Conservation (phyloP, 208 protist species). For the Angomonas deanei region DNA sequence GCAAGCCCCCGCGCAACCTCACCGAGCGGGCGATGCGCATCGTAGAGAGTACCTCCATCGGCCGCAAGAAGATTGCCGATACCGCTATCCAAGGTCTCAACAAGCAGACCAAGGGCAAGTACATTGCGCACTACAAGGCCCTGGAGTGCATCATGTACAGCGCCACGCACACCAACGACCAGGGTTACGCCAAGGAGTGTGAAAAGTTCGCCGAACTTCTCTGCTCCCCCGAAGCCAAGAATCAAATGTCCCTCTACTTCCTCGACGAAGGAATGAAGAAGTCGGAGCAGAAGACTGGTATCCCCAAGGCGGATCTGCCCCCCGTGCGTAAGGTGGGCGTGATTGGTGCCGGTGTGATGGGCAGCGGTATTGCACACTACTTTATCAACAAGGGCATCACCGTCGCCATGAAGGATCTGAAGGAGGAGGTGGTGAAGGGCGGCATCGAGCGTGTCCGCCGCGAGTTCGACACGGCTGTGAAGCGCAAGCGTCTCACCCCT, state of each 20-base stretch:
- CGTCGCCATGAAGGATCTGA: conserved; percentile 71
- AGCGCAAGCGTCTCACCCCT: conserved; percentile 52
- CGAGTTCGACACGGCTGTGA: conserved; percentile 55
- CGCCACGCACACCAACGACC: conserved; percentile 42
- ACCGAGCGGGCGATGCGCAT: conserved; percentile 45
- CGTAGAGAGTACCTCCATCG: conserved; percentile 55
- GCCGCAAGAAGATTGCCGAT: conserved; percentile 43
- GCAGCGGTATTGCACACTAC: conserved; percentile 80
- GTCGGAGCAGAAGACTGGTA: conserved; percentile 69
- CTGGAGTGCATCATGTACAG: conserved; percentile 84
- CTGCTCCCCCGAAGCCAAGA: conserved; percentile 80
- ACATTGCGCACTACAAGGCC: conserved; percentile 92
- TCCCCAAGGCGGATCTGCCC: conserved; percentile 55
- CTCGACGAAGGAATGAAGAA: conserved; percentile 87
- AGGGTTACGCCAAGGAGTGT: conserved; percentile 60
- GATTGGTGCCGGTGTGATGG: conserved; percentile 85
- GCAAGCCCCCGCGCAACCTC: conserved; percentile 36
- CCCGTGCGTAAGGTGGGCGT: conserved; percentile 45
- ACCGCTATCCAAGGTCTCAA: conserved; percentile 63
- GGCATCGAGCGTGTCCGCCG: conserved; percentile 55
- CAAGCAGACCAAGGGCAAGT: conserved; percentile 91
- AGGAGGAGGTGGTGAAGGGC: conserved; percentile 59
- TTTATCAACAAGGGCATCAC: conserved; percentile 69
- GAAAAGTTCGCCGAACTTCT: conserved; percentile 76
- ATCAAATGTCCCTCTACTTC: conserved; percentile 90